Percentiles rank a stretch among this genome's conserved stretches.
Conservation (phyloP, 441 rosid species). For the Populus trichocarpa region DNA sequence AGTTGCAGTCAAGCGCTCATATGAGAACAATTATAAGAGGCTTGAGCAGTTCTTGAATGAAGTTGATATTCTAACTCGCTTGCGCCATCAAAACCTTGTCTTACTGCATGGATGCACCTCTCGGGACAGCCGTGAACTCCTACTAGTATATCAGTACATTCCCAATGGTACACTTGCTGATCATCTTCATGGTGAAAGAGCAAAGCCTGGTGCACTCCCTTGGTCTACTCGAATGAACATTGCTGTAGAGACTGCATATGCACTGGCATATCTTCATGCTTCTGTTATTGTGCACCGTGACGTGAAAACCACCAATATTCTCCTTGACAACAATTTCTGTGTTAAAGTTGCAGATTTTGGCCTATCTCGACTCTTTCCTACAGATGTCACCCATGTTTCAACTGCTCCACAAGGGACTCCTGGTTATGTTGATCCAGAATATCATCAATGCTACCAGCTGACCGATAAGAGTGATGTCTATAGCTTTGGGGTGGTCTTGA, state of each 20-base stretch:
- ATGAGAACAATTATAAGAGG: conserved; percentile 61
- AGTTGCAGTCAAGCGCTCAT: conserved; percentile 93
- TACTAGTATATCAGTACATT: conserved; percentile 76
- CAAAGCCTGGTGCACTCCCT: conserved; percentile 53
- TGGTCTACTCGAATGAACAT: conserved; percentile 67
- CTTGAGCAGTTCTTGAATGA: conserved; percentile 85
- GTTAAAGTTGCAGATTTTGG: conserved; percentile 88
- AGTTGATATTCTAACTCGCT: conserved; percentile 61
- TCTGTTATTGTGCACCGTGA: conserved; percentile 77
- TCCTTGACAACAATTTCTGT: conserved; percentile 52
- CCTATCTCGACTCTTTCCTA: conserved; percentile 69
- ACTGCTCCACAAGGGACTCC: conserved; percentile 98
- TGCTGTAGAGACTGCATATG: conserved; percentile 77
- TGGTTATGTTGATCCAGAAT: conserved; percentile 90
- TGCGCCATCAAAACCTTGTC: conserved; percentile 79
- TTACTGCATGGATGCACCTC: conserved; percentile 86
- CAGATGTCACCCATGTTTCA: conserved; percentile 62
- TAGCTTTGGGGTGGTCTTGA: conserved; percentile 86
- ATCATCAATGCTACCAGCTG: conserved; percentile 79
- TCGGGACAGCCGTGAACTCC: conserved; percentile 69
- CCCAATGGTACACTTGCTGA: conserved; percentile 91
- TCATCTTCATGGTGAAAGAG: conserved; percentile 64
- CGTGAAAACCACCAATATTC: conserved; percentile 78
- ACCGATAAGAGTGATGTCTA: conserved; percentile 89
- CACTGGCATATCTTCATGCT: conserved; percentile 74